These are phyloP conservation scores for Volvox reticuliferus DNA, from an alignment of 139 green algal species.

Conservation along the genomic window DNA sequence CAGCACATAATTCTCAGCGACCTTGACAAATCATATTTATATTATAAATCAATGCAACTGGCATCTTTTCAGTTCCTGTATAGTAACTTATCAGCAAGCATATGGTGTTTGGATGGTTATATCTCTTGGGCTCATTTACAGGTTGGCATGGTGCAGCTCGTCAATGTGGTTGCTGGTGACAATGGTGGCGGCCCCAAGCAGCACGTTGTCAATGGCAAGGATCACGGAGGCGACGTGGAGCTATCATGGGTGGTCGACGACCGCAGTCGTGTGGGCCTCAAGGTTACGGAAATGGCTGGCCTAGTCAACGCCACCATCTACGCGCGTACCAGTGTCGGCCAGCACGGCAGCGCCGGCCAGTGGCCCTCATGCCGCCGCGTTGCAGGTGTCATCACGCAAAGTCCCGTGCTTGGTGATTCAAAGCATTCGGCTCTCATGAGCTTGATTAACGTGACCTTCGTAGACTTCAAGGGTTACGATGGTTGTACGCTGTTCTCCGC, in stretches of 20 bases:
- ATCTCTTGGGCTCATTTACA: background rate
- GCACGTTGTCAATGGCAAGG: constrained; percentile 72
- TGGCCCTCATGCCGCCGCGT: constrained; percentile 54
- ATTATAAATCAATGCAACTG: no score
- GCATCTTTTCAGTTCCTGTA: no score
- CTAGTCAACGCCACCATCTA: constrained; percentile 58
- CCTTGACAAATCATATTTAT: no score
- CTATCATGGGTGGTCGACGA: constrained; percentile 65
- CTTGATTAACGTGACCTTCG: constrained; percentile 68
- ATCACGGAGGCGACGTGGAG: constrained; percentile 67
- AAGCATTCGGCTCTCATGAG: constrained; percentile 57
- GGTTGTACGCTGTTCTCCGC: constrained; percentile 47
- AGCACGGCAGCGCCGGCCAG: constrained; percentile 43
- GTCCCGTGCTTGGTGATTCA: constrained; percentile 3
- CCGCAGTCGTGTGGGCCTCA: constrained; percentile 38
- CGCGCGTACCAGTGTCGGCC: constrained; percentile 48
- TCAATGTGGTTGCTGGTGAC: constrained; percentile 67
- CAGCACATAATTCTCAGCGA: no score
- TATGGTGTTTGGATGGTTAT: background rate
- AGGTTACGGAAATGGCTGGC: constrained; percentile 55
- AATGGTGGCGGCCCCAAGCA: constrained; percentile 61
- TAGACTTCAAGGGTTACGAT: constrained; percentile 47
- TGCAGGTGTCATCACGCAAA: constrained; percentile 63
- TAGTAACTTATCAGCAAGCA: no score
- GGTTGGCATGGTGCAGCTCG: constrained; percentile 61